Conservation (phyloP, 768 basidiomycete genomes). For the Boletus sp. region DNA sequence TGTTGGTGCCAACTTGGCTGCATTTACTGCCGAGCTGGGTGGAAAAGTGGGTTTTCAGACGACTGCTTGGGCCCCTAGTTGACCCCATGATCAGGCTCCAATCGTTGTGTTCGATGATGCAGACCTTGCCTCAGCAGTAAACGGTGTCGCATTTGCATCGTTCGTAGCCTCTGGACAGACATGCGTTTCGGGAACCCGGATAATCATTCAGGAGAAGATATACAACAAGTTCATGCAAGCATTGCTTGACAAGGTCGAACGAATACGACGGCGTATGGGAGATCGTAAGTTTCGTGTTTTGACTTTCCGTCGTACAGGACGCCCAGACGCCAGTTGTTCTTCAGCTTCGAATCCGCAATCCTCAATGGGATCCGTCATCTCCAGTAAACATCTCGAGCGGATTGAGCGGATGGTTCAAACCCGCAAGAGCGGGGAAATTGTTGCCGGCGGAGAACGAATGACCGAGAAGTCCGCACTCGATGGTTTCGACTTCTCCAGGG, state of each 20-base stretch:
- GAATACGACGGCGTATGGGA: conserved; percentile 70
- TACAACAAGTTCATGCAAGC: conserved; percentile 63
- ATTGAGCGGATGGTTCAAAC: conserved; percentile 56
- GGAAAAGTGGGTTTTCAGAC: conserved; percentile 56
- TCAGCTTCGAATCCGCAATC: conserved; percentile 66
- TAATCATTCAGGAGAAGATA: conserved; percentile 66
- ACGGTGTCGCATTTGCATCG: conserved; percentile 78
- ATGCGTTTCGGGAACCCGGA: conserved; percentile 87
- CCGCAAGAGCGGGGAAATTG: conserved; percentile 45
- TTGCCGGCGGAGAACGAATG: conserved; percentile 68
- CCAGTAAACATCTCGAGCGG: conserved; percentile 55
- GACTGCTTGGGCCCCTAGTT: background rate
- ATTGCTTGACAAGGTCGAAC: conserved; percentile 60
- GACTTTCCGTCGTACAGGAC: background rate
- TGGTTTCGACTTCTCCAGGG: conserved; percentile 63
- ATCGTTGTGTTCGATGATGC: conserved; percentile 79
- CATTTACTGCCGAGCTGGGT: conserved; percentile 81
- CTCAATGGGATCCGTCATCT: conserved; percentile 82
- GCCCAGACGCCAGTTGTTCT: background rate
- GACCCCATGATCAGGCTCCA: conserved; percentile 53
- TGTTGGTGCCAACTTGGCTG: conserved; percentile 69
- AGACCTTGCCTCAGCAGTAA: conserved; percentile 68
- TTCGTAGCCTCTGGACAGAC: conserved; percentile 90
- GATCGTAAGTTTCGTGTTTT: conserved; percentile 51
- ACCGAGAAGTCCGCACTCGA: conserved; percentile 61